phyloP scores from a whole-genome alignment of 2,329 filamentous ascomycete species.

The Xylariaceae sp. region DNA sequence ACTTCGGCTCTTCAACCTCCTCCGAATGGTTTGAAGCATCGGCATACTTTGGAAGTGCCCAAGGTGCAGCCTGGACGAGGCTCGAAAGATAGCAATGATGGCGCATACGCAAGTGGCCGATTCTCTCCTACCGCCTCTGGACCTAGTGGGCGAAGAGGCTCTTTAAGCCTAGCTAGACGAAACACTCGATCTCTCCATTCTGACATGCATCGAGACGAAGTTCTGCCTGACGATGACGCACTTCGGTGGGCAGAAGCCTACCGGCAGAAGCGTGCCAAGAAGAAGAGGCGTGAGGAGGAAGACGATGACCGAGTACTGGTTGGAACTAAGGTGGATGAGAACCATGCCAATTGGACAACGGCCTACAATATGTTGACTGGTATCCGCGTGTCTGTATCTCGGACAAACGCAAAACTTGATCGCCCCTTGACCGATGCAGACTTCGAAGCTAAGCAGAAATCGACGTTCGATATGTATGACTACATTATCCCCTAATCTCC shows the following conservation, averaged over 20 bases:
- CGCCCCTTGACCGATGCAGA: constrained; percentile 84
- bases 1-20: constrained; percentile 44
- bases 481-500: not conserved
- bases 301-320: constrained; percentile 94
- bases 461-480: constrained; percentile 93
- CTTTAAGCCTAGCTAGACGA: constrained; percentile 75
- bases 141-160: constrained; percentile 65
- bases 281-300: constrained; percentile 78
- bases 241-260: constrained; percentile 90
- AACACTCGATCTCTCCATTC: constrained; percentile 83
- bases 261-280: constrained; percentile 84
- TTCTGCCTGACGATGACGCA: constrained; percentile 84
- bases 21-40: constrained; percentile 63
- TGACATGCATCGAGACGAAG: constrained; percentile 77
- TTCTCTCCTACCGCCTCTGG: constrained; percentile 67
- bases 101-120: constrained; percentile 66
- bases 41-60: constrained; percentile 86
- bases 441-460: constrained; percentile 93
- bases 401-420: constrained; percentile 95
- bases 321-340: constrained; percentile 95
- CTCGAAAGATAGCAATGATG: constrained; percentile 70
- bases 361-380: constrained; percentile 99
- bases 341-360: constrained; percentile 94
- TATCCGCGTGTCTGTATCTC: constrained; percentile 92
- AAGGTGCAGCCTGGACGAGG: constrained; percentile 59